Evolutionary conservation across 1,139 yeast species (phyloP).

Genomic region (Nematodospora anomalae): DNA sequence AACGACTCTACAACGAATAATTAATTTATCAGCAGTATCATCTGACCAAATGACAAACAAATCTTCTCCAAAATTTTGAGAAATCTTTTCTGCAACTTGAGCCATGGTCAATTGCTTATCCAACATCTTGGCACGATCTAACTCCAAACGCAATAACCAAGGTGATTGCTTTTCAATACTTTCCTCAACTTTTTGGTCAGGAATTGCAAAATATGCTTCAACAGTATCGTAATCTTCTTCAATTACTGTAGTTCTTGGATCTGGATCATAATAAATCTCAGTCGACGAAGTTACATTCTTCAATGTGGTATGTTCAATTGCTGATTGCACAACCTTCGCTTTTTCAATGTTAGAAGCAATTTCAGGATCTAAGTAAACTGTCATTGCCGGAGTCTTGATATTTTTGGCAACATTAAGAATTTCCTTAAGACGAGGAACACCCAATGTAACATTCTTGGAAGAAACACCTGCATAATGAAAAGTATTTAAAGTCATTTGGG

Average conservation of each 20-base stretch:
- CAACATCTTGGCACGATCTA: constrained; percentile 98
- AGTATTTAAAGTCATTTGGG: constrained; percentile 98
- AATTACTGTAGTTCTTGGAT: constrained; percentile 92
- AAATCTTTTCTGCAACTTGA: constrained; percentile 95
- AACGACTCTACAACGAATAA: constrained; percentile 97
- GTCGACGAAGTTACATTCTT: constrained; percentile 96
- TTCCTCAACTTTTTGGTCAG: constrained; percentile 95
- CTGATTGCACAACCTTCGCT: constrained; percentile 94
- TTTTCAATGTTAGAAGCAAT: constrained; percentile 85
- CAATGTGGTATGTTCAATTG: constrained; percentile 93
- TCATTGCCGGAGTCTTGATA: constrained; percentile 97
- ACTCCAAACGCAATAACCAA: constrained; percentile 93
- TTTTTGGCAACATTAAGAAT: constrained; percentile 97
- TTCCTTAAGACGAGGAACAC: constrained; percentile 99
- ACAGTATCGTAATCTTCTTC: constrained; percentile 97
- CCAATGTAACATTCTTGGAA: constrained; percentile 96
- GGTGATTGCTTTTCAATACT: constrained; percentile 94
- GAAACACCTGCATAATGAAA: constrained; percentile 99
- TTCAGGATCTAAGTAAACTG: constrained; percentile 81
- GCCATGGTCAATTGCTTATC: constrained; percentile 98
- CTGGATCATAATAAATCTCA: constrained; percentile 96
- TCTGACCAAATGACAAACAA: constrained; percentile 98
- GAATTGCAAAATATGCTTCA: constrained; percentile 94
- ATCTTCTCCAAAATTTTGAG: constrained; percentile 91
- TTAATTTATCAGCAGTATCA: constrained; percentile 95